Percentiles rank a stretch among this genome's conserved stretches.
Conservation (phyloP, 495 filamentous ascomycete species). For the Lophiotrema nucula region DNA sequence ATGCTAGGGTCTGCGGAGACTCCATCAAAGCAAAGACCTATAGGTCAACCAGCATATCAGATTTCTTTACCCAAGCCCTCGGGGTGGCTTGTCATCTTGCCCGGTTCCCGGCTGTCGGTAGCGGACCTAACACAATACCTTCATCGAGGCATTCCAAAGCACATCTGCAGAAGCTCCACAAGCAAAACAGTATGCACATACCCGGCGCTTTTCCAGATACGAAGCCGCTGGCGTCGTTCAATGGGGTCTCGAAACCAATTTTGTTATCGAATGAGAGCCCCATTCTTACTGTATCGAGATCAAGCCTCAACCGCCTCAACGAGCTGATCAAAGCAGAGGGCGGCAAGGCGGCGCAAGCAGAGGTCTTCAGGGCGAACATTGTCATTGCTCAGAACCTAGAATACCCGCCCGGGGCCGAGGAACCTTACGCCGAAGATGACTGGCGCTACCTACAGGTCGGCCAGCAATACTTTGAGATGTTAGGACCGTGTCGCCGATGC, state of each 20-base stretch:
- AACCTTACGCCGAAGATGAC: conserved; percentile 60
- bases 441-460: conserved; percentile 55
- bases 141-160: conserved; percentile 65
- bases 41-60: conserved; percentile 57
- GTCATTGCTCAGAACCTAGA: conserved; percentile 59
- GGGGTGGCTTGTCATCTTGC: conserved; percentile 78
- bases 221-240: conserved; percentile 47
- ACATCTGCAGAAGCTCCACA: conserved; percentile 54
- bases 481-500: conserved; percentile 82
- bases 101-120: conserved; percentile 66
- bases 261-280: conserved; percentile 89
- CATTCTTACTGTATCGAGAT: conserved; percentile 76
- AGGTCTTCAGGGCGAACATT: conserved; percentile 83
- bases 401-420: conserved; percentile 45
- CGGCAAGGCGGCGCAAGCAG: conserved; percentile 59
- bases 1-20: conserved; percentile 78
- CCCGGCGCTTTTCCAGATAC: conserved; percentile 58
- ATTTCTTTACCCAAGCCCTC: conserved; percentile 71
- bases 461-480: conserved; percentile 59
- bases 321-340: conserved; percentile 59
- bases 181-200: conserved; percentile 36
- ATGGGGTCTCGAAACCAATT: conserved; percentile 54
- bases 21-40: conserved; percentile 68
- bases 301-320: conserved; percentile 77
- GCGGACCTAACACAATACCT: conserved; percentile 40